Evolutionary conservation across 805 yeast genomes (phyloP).

Genomic region (Monosporozyma unispora): DNA sequence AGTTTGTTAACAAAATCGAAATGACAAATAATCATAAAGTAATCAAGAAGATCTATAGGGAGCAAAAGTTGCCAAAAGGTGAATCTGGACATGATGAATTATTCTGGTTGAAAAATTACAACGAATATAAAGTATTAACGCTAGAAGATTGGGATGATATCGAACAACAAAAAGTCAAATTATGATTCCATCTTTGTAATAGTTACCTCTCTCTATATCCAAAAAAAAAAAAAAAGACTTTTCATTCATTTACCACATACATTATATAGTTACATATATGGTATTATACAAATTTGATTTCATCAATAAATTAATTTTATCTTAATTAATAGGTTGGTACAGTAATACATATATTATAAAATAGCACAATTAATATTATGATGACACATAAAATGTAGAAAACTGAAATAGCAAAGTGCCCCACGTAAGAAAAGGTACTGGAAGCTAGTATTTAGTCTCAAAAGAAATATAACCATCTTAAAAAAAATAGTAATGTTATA

Average conservation of each 20-base stretch:
- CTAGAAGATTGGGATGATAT: slow-evolving; percentile 45
- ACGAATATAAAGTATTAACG: slow-evolving; percentile 46
- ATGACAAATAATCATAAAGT: slow-evolving; percentile 79
- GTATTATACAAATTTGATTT: background rate
- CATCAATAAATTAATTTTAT: background rate
- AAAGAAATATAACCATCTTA: background rate
- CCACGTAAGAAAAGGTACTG: background rate
- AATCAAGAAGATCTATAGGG: slow-evolving; percentile 56
- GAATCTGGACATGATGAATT: slow-evolving; percentile 47
- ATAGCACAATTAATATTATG: background rate
- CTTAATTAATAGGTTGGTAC: background rate
- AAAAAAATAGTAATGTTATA: slow-evolving; percentile 3
- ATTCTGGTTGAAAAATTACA: slow-evolving; percentile 56
- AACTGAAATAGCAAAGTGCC: background rate
- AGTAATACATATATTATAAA: background rate
- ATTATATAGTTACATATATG: background rate
- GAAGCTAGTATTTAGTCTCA: too few species aligned
- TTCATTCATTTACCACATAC: background rate
- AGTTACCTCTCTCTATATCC: background rate
- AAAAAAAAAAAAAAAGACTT: background rate
- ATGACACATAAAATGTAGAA: background rate
- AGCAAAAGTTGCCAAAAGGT: slow-evolving; percentile 64
- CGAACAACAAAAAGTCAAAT: slow-evolving; percentile 18
- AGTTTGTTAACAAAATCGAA: slow-evolving; percentile 52
- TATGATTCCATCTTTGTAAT: slow-evolving; percentile 8